phyloP scores from a whole-genome alignment of 805 yeast genomes.

The Candida silvicultrix region DNA sequence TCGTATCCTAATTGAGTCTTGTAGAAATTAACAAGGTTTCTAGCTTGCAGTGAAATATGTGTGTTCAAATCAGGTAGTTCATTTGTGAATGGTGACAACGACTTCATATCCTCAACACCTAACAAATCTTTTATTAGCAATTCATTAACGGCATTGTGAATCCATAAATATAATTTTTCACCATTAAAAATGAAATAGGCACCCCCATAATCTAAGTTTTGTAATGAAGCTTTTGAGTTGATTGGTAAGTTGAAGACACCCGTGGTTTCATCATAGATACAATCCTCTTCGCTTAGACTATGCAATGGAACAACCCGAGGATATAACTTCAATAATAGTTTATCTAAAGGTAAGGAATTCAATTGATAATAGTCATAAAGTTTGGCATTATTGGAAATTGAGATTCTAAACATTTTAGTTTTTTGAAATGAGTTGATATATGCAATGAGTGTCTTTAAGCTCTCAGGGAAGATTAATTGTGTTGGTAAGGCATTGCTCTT shows the following conservation, averaged over 20 bases:
- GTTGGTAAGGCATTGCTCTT: conserved; percentile 40
- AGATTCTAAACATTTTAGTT: conserved; percentile 46
- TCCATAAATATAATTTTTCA: conserved; percentile 48
- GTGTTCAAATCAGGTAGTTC: conserved; percentile 69
- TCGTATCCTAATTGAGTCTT: conserved; percentile 32
- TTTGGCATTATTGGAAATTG: conserved; percentile 53
- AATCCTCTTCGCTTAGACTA: conserved; percentile 52
- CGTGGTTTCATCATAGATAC: conserved; percentile 34
- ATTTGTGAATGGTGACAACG: conserved; percentile 26
- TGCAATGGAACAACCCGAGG: conserved; percentile 79
- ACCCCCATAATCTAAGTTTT: conserved; percentile 53
- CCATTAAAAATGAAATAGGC: conserved; percentile 78
- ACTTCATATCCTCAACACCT: conserved; percentile 41
- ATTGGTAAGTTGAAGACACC: conserved; percentile 44
- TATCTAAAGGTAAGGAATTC: conserved; percentile 46
- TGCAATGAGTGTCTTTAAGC: conserved; percentile 65
- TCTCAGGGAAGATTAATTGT: conserved; percentile 76
- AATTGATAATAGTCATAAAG: conserved; percentile 45
- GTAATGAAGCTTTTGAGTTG: conserved; percentile 37
- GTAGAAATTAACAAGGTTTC: conserved; percentile 56
- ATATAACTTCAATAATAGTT: conserved; percentile 60
- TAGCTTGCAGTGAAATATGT: conserved; percentile 59
- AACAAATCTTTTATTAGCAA: conserved; percentile 68
- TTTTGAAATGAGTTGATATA: conserved; percentile 67
- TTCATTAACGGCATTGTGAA: conserved; percentile 64